Evolutionary conservation across 2,329 filamentous ascomycete species (phyloP).

Genomic region (Neofusicoccum umdonicola): DNA sequence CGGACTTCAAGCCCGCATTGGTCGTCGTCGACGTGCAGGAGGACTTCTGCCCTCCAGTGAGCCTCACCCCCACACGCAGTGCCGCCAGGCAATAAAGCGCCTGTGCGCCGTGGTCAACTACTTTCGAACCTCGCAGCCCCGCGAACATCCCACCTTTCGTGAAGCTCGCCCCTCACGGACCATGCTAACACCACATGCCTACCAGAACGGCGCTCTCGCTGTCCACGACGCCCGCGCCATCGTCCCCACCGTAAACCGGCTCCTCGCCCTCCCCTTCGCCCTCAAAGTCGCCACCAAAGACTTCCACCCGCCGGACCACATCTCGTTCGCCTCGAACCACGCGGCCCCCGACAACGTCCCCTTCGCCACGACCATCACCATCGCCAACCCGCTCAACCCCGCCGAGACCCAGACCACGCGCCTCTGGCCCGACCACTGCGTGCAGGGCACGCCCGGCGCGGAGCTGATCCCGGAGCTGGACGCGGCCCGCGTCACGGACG

Average conservation of each 20-base stretch:
- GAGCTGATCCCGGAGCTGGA: slow-evolving; percentile 69
- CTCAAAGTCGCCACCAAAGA: slow-evolving; percentile 85
- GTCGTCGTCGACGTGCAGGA: slow-evolving; percentile 88
- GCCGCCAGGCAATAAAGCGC: neutral
- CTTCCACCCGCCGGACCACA: slow-evolving; percentile 78
- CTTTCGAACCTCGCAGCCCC: neutral
- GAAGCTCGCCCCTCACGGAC: neutral
- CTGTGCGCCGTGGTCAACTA: neutral
- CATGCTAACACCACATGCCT: slow-evolving; percentile 15
- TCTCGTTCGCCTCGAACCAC: slow-evolving; percentile 88
- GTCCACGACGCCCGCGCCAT: slow-evolving; percentile 73
- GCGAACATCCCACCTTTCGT: neutral
- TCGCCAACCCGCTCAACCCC: slow-evolving; percentile 65
- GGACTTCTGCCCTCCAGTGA: slow-evolving; percentile 88
- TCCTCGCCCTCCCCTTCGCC: slow-evolving; percentile 69
- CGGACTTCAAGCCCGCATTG: slow-evolving; percentile 53
- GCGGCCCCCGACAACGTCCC: slow-evolving; percentile 59
- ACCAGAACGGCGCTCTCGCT: slow-evolving; percentile 77
- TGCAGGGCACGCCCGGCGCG: slow-evolving; percentile 71
- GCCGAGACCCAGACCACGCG: slow-evolving; percentile 63
- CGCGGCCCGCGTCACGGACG: slow-evolving; percentile 38
- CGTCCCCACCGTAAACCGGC: slow-evolving; percentile 67
- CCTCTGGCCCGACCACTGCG: slow-evolving; percentile 90
- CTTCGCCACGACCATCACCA: slow-evolving; percentile 63
- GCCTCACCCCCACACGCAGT: slow-evolving; percentile 30